phyloP scores from a whole-genome alignment of 805 yeast genomes.

The Grigorovia jiainica region DNA sequence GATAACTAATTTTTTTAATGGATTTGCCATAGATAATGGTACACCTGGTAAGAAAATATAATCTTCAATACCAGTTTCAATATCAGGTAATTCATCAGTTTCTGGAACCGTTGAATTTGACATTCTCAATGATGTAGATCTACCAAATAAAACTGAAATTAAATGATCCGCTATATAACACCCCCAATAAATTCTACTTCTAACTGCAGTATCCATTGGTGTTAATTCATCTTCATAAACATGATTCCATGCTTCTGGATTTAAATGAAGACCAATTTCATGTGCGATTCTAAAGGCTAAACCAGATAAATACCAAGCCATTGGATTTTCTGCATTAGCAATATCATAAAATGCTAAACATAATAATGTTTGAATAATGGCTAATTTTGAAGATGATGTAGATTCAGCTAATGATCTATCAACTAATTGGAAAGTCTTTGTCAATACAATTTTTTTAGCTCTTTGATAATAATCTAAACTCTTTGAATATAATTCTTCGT shows the following conservation, averaged over 20 bases:
- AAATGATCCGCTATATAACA: conserved; percentile 52
- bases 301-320: conserved; percentile 54
- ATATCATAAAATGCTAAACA: conserved; percentile 49
- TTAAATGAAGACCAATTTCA: conserved; percentile 49
- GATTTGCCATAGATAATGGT: conserved; percentile 17
- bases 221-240: conserved; percentile 32
- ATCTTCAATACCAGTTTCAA: conserved; percentile 47
- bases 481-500: conserved; percentile 27
- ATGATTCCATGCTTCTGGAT: conserved; percentile 45
- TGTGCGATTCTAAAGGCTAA: conserved; percentile 52
- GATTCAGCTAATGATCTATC: conserved; percentile 18
- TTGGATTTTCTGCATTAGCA: conserved; percentile 44
- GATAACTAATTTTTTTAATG: conserved; percentile 33
- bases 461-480: conserved; percentile 36
- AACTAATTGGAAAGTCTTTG: conserved; percentile 29
- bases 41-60: conserved; percentile 31
- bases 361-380: conserved; percentile 44
- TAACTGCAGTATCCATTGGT: conserved; percentile 40
- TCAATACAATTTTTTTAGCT: conserved; percentile 35
- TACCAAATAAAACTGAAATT: conserved; percentile 44
- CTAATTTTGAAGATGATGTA: conserved; percentile 35
- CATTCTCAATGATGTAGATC: conserved; percentile 43
- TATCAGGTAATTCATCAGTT: conserved; percentile 45
- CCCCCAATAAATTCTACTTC: conserved; percentile 55
- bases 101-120: conserved; percentile 52